These are phyloP conservation scores for Mycena rebaudengoi DNA, from an alignment of 768 basidiomycete species.

Conservation along the genomic window DNA sequence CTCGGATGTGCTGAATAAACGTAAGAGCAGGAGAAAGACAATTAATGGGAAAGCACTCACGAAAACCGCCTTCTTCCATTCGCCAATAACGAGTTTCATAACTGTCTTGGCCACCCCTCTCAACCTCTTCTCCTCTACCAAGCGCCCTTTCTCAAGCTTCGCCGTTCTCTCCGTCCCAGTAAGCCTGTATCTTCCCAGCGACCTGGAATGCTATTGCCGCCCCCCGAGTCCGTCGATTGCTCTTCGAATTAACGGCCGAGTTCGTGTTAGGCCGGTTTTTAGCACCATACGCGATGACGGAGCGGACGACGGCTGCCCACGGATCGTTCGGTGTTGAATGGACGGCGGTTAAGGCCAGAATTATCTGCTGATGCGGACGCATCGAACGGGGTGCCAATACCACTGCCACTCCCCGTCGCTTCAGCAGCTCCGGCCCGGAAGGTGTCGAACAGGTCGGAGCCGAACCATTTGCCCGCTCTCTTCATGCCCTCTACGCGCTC, in stretches of 20 bases:
- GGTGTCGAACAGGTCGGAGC: slow-evolving; percentile 17
- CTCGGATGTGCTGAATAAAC: slow-evolving; percentile 69
- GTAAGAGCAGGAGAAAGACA: background rate
- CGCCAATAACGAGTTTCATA: slow-evolving; percentile 70
- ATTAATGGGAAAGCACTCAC: slow-evolving; percentile 53
- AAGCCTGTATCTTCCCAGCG: slow-evolving; percentile 69
- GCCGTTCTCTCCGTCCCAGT: slow-evolving; percentile 79
- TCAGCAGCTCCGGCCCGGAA: background rate
- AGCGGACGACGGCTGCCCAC: slow-evolving; percentile 69
- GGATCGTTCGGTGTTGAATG: slow-evolving; percentile 46
- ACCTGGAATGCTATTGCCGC: slow-evolving; percentile 60
- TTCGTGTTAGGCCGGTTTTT: background rate
- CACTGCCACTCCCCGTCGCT: background rate
- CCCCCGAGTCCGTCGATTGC: slow-evolving; percentile 42
- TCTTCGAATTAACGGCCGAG: slow-evolving; percentile 24
- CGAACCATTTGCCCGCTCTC: slow-evolving; percentile 25
- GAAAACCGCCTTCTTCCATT: slow-evolving; percentile 91
- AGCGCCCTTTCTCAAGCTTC: slow-evolving; percentile 65
- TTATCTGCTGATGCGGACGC: background rate
- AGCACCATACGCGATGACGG: slow-evolving; percentile 41
- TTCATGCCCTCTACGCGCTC: slow-evolving; percentile 41
- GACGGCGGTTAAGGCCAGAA: slow-evolving; percentile 34
- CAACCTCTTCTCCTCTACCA: slow-evolving; percentile 73
- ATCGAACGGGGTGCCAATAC: background rate
- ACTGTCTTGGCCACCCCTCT: slow-evolving; percentile 76